A percentile compares a stretch with the other conserved stretches of the same genome.
These are phyloP conservation scores for Podospora pseudopauciseta DNA, from an alignment of 495 filamentous ascomycete genomes.

Conservation along the genomic window DNA sequence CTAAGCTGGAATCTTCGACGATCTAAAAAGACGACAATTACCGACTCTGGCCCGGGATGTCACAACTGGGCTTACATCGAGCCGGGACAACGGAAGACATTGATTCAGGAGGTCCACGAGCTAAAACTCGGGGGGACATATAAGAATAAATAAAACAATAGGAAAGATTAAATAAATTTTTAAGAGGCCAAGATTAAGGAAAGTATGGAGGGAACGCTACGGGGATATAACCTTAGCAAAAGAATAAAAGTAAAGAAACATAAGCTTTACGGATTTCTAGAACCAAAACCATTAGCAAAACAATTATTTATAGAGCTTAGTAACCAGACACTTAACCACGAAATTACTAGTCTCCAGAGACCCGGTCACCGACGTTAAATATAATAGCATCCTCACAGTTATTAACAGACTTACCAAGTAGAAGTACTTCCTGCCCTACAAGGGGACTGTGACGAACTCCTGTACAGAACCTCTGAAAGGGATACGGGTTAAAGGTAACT, in stretches of 20 bases:
- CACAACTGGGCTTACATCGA: not conserved
- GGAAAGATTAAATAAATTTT: not conserved
- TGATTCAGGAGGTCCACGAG: not conserved
- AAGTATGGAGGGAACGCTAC: not conserved
- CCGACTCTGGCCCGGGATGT: not conserved
- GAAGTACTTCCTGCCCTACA: too few species aligned
- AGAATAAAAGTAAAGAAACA: not conserved
- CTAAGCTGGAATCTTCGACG: not conserved
- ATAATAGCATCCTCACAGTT: not conserved
- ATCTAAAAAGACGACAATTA: not conserved
- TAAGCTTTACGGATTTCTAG: not conserved
- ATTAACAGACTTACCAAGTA: too few species aligned
- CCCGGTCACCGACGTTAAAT: not conserved
- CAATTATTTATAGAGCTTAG: not conserved
- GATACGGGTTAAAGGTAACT: too few species aligned
- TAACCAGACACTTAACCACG: not conserved
- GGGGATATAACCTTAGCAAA: not conserved
- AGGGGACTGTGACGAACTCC: too few species aligned
- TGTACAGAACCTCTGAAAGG: too few species aligned
- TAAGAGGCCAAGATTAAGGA: not conserved
- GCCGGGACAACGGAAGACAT: not conserved
- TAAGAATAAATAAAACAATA: not conserved
- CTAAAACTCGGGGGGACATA: not conserved
- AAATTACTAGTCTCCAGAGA: not conserved
- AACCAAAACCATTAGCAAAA: not conserved